A percentile compares a stretch with the other conserved stretches of the same genome.
phyloP scores from a whole-genome alignment of 2,329 filamentous ascomycete species.

The Pseudogymnoascus verrucosus region DNA sequence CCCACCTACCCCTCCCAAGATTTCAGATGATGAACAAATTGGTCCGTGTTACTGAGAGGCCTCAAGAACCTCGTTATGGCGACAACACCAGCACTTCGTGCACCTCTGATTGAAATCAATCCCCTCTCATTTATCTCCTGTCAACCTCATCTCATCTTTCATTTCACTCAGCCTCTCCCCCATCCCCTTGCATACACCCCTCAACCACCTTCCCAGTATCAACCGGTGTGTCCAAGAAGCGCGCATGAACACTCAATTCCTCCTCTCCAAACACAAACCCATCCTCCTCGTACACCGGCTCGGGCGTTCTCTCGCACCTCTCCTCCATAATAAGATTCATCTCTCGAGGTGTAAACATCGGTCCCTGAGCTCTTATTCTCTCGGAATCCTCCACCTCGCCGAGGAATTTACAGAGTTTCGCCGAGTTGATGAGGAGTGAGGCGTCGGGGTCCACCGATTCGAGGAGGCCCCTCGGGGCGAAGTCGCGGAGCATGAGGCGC shows the following conservation, averaged over 20 bases:
- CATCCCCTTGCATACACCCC: not conserved
- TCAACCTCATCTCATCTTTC: not conserved
- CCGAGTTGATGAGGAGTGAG: not conserved
- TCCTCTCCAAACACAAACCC: not conserved
- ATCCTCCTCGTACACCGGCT: not conserved
- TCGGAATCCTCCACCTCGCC: not conserved
- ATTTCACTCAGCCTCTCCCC: not conserved
- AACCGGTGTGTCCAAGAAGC: not conserved
- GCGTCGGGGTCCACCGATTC: not conserved
- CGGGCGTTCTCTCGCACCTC: not conserved
- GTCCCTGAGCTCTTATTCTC: not conserved
- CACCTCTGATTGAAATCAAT: constrained; percentile 7
- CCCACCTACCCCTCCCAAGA: not conserved
- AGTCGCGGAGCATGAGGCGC: not conserved
- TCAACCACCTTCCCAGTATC: not conserved
- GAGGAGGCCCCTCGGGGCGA: not conserved
- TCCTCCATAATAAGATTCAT: too few relatives aligned
- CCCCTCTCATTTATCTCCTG: not conserved
- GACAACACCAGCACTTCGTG: constrained; percentile 9
- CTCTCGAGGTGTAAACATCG: too few relatives aligned
- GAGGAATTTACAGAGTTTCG: not conserved
- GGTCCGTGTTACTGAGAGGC: constrained; percentile 10
- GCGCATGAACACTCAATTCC: not conserved
- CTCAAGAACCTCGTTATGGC: constrained; percentile 8
- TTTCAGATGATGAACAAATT: constrained; percentile 10